Evolutionary conservation across 2,329 filamentous ascomycete species (phyloP), one percentile per base, ranked within the genome.

Genomic region (Aspergillus fumigatiaffinis): DNA sequence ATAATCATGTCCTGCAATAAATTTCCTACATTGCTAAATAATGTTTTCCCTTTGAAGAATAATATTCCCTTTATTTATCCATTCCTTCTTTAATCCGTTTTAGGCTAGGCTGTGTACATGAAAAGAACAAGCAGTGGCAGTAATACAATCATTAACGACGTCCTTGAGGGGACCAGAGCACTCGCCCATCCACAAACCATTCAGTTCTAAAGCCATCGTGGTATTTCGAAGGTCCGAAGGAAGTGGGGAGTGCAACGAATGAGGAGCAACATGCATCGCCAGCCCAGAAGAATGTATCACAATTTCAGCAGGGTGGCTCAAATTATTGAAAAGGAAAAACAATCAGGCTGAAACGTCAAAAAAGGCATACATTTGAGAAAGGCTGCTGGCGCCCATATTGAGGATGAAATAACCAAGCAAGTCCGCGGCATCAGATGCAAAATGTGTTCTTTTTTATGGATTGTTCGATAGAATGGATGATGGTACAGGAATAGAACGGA

Each of bases 331-430:
- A 59, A 61, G 52, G 26, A 58, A 60, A 58, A 50, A 53, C 59
- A 56, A 57, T 55, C 54, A 58, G 59, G 60, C 61, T 59, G 55
- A 58, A 59, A 58, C 55, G 53, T 61, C 61, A 58, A 69, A 66
- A 67, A 68, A 47, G 12, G 23, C 66, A 70, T 73, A 73, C 71
- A 71, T 67, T 64, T 54, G 62, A 63, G 66, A 63, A 53, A 66
- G 65, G 66, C 60, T 60, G 57, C 51, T 58, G 55, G 58, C 53
- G 63, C 66, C 68, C 70, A 71, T 58, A 72, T 71, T 65, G 64
- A 68, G 61, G 63, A 66, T 66, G 64, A 68, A 64, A 73, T 73
- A 72, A 73, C 68, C 69, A 72, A 74, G 71, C 71, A 72, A 69
- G 67, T 72, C 63, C 67, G 64, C 69, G 63, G 67, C 62, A 58